Evolutionary conservation across 2,329 filamentous ascomycete species (phyloP), one percentile per base, ranked within the genome.

Genomic region (Colletotrichum phormii): DNA sequence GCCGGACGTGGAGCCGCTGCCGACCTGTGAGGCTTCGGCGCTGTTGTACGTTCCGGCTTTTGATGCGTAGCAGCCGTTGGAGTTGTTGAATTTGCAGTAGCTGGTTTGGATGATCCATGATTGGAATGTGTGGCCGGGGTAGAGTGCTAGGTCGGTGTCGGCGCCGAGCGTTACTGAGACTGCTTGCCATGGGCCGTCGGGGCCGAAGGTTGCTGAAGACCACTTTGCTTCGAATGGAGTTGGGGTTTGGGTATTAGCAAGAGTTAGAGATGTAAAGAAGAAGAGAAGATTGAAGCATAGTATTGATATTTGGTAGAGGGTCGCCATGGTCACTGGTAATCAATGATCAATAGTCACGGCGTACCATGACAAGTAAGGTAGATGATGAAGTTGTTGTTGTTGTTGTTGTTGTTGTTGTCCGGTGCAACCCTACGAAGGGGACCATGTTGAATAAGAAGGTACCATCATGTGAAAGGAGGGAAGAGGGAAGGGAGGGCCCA

Each of bases 131-230:
- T 74, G 74, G 18, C 80, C 80, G 2, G 80, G 80, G 64, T 77
- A 81, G 29, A 82, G 46, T 15, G 77, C 70, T 67, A 81, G 75
- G 26, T 66, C 76, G 26, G 78, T 75, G 51, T 75, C 66, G 22
- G 24, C 64, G 31, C 77, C 77, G 22, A 79, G 9, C 8, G 69
- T 77, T 22, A 80, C 75, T 33, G 78, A 75, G 24, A 81, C 72
- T 7, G 79, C 79, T 9, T 77, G 77, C 80, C 81, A 82, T 7
- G 81, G 81, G 5, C 81, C 81, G 31, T 83, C 81, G 11, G 80
- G 80, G 3, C 81, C 81, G 67, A 77, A 81, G 2, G 74, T 77
- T 22, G 67, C 71, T 13, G 72, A 74, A 29, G 78, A 80, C 80
- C 78, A 80, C 75, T 53, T 75, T 13, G 72, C 77, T 18, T 75